Conservation (phyloP, 1,284 basidiomycete species). For the Heimioporus punctisporus region DNA sequence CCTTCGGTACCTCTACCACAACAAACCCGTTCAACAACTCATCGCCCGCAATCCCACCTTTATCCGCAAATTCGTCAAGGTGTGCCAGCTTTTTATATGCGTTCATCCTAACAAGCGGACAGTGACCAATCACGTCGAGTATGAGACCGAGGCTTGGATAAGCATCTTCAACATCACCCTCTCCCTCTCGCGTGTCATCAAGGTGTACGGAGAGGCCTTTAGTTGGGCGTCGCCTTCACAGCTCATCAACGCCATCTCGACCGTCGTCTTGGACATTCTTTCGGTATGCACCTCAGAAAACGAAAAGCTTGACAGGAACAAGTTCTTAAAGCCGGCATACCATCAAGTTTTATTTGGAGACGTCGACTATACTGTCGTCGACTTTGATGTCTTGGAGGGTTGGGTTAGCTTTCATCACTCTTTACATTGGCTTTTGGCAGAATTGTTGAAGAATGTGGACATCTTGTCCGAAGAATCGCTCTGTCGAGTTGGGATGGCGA, state of each 20-base stretch:
- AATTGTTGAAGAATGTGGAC: constrained; percentile 84
- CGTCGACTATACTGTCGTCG: constrained; percentile 59
- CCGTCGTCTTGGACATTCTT: constrained; percentile 75
- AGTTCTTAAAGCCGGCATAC: constrained; percentile 62
- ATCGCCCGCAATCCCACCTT: constrained; percentile 64
- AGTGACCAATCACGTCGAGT: constrained; percentile 84
- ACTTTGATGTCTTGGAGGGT: constrained; percentile 81
- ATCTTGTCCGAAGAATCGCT: constrained; percentile 61
- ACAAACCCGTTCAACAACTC: constrained; percentile 74
- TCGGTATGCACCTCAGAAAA: constrained; percentile 68
- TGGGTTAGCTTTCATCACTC: constrained; percentile 96
- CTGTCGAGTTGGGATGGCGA: constrained; percentile 49
- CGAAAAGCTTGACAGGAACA: constrained; percentile 64
- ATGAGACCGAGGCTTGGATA: constrained; percentile 94
- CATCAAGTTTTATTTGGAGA: constrained; percentile 70
- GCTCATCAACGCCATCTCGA: constrained; percentile 69
- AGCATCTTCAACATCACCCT: constrained; percentile 93
- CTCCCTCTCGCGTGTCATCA: constrained; percentile 85
- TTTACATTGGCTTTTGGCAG: constrained; percentile 90
- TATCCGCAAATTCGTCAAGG: constrained; percentile 56
- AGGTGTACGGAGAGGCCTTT: constrained; percentile 87
- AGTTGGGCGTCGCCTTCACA: constrained; percentile 56
- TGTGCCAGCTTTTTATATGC: constrained; percentile 89
- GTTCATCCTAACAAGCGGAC: constrained; percentile 91
- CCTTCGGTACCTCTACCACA: constrained; percentile 78